Conservation (phyloP, 306 rosid genomes). For the Citrullus mucosospermus region DNA sequence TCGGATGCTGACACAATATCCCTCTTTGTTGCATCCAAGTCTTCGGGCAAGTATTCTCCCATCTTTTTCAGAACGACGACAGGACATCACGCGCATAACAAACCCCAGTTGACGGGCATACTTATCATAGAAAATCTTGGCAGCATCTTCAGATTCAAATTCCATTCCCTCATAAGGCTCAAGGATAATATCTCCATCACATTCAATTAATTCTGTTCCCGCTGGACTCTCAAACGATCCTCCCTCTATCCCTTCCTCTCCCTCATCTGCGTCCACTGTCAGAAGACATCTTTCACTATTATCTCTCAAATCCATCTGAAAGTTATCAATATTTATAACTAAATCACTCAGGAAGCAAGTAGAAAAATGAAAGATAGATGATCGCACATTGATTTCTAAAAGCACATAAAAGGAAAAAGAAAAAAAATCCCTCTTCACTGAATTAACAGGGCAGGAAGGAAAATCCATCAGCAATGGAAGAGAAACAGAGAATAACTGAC, state of each 20-base stretch:
- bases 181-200: constrained; percentile 31
- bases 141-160: constrained; percentile 92
- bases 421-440: not conserved
- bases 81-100: constrained; percentile 97
- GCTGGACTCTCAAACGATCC: constrained; percentile 31
- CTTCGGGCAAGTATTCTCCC: constrained; percentile 94
- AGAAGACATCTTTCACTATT: constrained; percentile 18
- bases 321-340: constrained; percentile 6
- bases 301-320: constrained; percentile 14
- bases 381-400: not conserved
- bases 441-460: not conserved
- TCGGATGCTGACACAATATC: constrained; percentile 63
- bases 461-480: not conserved
- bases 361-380: not conserved
- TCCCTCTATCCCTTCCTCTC: constrained; percentile 30
- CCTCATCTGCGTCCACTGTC: constrained; percentile 58
- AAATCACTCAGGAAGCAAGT: not conserved
- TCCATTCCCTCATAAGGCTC: constrained; percentile 88
- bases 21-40: constrained; percentile 92
- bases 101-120: constrained; percentile 73
- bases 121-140: constrained; percentile 85
- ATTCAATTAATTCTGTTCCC: constrained; percentile 20
- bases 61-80: constrained; percentile 93
- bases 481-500: not conserved
- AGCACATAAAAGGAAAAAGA: not conserved